Evolutionary conservation across 192 early-diverging fungal species (phyloP), one percentile per base, ranked within the genome.

Genomic region (Glomus cerebriforme): DNA sequence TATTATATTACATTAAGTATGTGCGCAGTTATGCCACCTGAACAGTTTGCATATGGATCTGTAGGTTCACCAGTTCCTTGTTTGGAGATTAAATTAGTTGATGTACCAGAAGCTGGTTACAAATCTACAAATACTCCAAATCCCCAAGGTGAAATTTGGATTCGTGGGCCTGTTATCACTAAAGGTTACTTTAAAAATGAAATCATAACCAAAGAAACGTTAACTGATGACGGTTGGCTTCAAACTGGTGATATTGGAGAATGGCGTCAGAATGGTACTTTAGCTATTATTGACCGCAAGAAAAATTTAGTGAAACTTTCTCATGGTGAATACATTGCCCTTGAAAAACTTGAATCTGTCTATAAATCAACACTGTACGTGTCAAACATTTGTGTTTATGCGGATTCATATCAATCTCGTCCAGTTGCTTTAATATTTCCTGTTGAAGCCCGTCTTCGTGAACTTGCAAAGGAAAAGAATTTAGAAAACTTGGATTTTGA

Each of bases 301-400:
- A 96, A 96, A 90, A 99, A 98, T 84, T 89, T 99, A 67, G 92
- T 99, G 77, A 99, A 97, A 84, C 87, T 96, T 76, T 86, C 91
- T 7, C 88, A 95, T 81, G 97, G 95, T 79, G 96, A 97, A 85
- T 95, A 94, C 84, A 92, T 99, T 83, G 97, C 97, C 27, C 84
- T 99, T 45, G 97, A 99, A 84, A 94, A 95, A 82, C 86, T 99
- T 34, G 97, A 99, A 84, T 89, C 94, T 13, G 88, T 94, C 8
- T 99, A 99, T 90, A 91, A 92, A 83, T 88, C 87, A 45, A 89
- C 88, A 22, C 45, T 84, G 31, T 90, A 87, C 74, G 92, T 97
- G 39, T 85, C 87, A 83, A 96, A 96, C 81, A 90, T 95, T 59
- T 92, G 91, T 79, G 90, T 95, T 7, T 89, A 89, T 74, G 92